Percentiles rank a stretch among this genome's conserved stretches.
Evolutionary conservation across 257 asterid genomes (phyloP).

Genomic region (Solanum sejunctum): DNA sequence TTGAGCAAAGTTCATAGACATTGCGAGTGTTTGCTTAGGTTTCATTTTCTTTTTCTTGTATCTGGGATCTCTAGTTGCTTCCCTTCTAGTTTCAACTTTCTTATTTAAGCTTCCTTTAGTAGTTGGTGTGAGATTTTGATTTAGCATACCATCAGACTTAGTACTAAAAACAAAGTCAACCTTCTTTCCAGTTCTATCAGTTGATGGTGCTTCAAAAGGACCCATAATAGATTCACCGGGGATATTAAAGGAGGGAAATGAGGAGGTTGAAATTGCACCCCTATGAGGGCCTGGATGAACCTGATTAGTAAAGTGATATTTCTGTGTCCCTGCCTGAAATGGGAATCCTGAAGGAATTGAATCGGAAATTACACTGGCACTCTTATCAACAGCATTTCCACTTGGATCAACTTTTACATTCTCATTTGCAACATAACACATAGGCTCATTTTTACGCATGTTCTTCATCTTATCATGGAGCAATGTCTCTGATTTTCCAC

Average conservation of each 20-base stretch:
- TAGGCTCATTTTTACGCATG: constrained; percentile 5
- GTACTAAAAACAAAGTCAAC: constrained; percentile 43
- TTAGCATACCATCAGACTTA: constrained; percentile 23
- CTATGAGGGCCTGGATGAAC: constrained; percentile 19
- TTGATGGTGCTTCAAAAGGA: constrained; percentile 23
- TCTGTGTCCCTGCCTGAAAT: constrained; percentile 32
- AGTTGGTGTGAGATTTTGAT: constrained; percentile 39
- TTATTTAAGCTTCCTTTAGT: constrained; percentile 33
- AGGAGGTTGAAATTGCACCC: constrained; percentile 15
- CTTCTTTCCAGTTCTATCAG: constrained; percentile 31
- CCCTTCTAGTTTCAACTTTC: constrained; percentile 53
- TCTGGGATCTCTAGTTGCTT: constrained; percentile 38
- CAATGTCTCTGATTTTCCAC: background rate
- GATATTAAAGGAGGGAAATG: constrained; percentile 21
- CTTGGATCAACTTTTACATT: background rate
- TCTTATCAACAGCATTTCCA: background rate
- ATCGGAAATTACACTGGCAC: constrained; percentile 11
- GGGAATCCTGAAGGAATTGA: constrained; percentile 21
- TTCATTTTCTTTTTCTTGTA: constrained; percentile 75
- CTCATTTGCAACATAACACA: constrained; percentile 8
- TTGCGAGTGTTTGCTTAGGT: constrained; percentile 30
- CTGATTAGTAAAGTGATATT: constrained; percentile 10
- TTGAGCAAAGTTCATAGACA: constrained; percentile 29
- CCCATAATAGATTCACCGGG: constrained; percentile 11
- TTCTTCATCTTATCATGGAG: constrained; percentile 9